phyloP scores from a whole-genome alignment of 2,329 filamentous ascomycete species.

The Xylaria sp. region DNA sequence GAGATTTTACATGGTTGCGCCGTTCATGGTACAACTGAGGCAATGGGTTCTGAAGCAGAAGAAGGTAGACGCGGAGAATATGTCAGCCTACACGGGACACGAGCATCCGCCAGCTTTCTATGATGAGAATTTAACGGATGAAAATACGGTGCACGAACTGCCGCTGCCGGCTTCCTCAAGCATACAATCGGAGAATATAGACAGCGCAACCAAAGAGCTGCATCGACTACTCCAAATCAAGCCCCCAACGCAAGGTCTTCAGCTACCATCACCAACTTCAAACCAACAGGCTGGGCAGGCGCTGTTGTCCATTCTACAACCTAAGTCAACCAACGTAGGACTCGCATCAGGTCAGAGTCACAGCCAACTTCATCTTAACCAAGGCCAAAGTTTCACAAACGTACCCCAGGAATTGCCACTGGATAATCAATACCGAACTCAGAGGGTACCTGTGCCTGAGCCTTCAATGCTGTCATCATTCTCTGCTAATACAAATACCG shows the following conservation, averaged over 20 bases:
- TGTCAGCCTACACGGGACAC: conserved; percentile 52
- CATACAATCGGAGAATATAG: conserved; percentile 43
- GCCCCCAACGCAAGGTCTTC: conserved; percentile 61
- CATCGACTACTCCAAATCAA: conserved; percentile 67
- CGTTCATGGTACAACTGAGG: conserved; percentile 85
- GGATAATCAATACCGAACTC: conserved; percentile 64
- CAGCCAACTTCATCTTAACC: conserved; percentile 54
- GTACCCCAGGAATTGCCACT: conserved; percentile 66
- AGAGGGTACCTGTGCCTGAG: conserved; percentile 57
- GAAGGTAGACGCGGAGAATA: conserved; percentile 70
- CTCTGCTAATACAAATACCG: conserved; percentile 52
- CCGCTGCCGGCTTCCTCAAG: conserved; percentile 44
- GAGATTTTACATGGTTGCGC: conserved; percentile 98
- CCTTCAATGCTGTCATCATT: conserved; percentile 62
- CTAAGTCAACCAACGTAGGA: conserved; percentile 46
- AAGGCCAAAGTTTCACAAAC: conserved; percentile 63
- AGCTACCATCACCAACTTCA: conserved; percentile 45
- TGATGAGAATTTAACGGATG: conserved; percentile 70
- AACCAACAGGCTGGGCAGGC: conserved; percentile 60
- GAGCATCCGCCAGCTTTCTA: conserved; percentile 57
- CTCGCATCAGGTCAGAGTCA: conserved; percentile 38
- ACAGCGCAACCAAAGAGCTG: conserved; percentile 54
- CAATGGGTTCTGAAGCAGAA: conserved; percentile 91
- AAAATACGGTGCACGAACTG: conserved; percentile 62
- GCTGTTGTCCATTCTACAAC: conserved; percentile 64